Evolutionary conservation across 225 moss, liverwort and hornwort genomes (phyloP), one percentile per base, ranked within the genome.

Genomic region (Takakia lepidozioides): DNA sequence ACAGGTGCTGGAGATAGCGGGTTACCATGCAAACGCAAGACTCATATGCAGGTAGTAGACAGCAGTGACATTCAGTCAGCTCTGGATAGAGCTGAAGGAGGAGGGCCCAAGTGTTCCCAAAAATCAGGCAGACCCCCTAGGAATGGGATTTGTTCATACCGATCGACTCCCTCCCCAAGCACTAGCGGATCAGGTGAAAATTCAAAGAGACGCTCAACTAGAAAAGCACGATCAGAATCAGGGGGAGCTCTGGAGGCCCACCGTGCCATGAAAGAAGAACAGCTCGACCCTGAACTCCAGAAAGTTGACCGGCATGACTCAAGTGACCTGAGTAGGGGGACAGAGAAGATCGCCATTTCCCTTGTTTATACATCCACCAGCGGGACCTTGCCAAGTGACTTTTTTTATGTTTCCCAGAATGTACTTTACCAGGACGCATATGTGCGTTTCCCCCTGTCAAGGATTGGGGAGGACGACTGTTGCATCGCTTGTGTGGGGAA

Each of bases 391-490:
- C 66, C 77, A 1, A 15, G 34, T 0, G 72, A 59, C 0, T 95
- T 87, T 52, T 64, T 53, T 6, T 95, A 95, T 28, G 79, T 84
- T 6, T 60, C 54, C 13, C 25, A 58, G 19, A 90, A 75, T 38
- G 67, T 84, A 1, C 76, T 85, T 11, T 89, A 66, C 48, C 75
- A 95, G 25, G 53, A 41, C 28, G 95, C 87, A 1, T 73, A 90
- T 26, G 54, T 87, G 0, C 75, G 66, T 22, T 70, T 80, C 10
- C 84, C 89, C 1, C 44, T 90, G 56, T 79, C 90, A 18, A 70
- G 90, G 23, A 73, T 95, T 27, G 84, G 79, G 32, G 95, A 95
- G 17, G 84, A 87, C 2, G 84, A 95, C 25, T 66, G 72, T 27
- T 95, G 95, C 42, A 55, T 55, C n/a, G 34, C 39, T 25, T 95